Evolutionary conservation across 768 basidiomycete genomes (phyloP).

Genomic region (Russula olivacea): DNA sequence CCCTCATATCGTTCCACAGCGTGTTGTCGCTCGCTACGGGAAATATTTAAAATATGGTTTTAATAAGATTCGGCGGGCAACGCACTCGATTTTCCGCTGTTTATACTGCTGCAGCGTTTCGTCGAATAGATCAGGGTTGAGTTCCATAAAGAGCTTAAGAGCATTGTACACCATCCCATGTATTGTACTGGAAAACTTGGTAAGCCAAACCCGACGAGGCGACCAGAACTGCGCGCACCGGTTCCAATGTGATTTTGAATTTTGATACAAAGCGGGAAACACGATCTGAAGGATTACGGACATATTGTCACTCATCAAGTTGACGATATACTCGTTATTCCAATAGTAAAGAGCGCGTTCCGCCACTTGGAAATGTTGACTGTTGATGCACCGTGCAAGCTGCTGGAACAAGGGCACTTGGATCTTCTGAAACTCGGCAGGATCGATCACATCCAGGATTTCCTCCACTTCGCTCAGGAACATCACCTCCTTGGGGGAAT

Average conservation of each 20-base stretch:
- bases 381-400: constrained; percentile 94
- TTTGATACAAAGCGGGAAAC: constrained; percentile 92
- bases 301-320: constrained; percentile 97
- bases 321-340: constrained; percentile 99
- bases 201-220: constrained; percentile 3
- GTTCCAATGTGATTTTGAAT: constrained; percentile 98
- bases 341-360: constrained; percentile 96
- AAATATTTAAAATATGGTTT: neutral
- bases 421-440: constrained; percentile 93
- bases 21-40: constrained; percentile 75
- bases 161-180: constrained; percentile 99
- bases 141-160: constrained; percentile 97
- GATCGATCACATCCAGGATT: constrained; percentile 96
- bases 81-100: constrained; percentile 72
- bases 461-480: constrained; percentile 99
- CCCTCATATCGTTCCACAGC: constrained; percentile 79
- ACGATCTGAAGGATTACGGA: constrained; percentile 86
- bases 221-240: constrained; percentile 49
- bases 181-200: constrained; percentile 65
- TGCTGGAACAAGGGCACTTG: constrained; percentile 90
- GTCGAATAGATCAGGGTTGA: constrained; percentile 94
- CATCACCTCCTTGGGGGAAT: constrained; percentile 99
- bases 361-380: constrained; percentile 99
- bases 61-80: neutral
- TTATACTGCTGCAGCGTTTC: constrained; percentile 91